Evolutionary conservation across 2,329 filamentous ascomycete genomes (phyloP).

Genomic region (Rasamsonia emersonii): DNA sequence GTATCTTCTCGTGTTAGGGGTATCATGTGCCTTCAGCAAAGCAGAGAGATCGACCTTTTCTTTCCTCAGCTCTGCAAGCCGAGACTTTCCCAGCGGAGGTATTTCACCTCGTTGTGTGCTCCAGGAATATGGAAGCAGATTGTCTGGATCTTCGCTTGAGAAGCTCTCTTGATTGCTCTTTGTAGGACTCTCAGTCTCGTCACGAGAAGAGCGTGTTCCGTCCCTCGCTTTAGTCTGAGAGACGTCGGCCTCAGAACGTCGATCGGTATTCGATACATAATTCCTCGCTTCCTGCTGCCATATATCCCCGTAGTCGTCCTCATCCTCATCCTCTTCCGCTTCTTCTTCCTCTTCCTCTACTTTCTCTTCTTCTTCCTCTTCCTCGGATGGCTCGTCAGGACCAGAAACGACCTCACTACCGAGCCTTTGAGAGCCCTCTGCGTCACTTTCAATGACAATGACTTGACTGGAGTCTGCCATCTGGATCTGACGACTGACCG

Average conservation of each 20-base stretch:
- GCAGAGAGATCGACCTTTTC: slow-evolving; percentile 27
- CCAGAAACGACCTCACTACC: too few relatives aligned
- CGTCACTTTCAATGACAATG: slow-evolving; percentile 37
- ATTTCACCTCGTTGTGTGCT: slow-evolving; percentile 18
- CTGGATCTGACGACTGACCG: slow-evolving; percentile 35
- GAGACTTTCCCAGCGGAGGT: slow-evolving; percentile 22
- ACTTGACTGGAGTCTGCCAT: slow-evolving; percentile 34
- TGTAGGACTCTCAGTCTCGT: slow-evolving; percentile 24
- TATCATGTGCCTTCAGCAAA: slow-evolving; percentile 23
- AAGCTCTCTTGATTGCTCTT: slow-evolving; percentile 19
- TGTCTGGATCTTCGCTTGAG: slow-evolving; percentile 13
- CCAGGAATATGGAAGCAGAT: slow-evolving; percentile 23
- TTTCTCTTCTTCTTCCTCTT: slow-evolving; percentile 7
- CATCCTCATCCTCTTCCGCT: slow-evolving; percentile 14
- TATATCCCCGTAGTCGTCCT: slow-evolving; percentile 37
- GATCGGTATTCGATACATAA: slow-evolving; percentile 23
- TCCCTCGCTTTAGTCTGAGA: slow-evolving; percentile 14
- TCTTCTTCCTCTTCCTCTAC: slow-evolving; percentile 6
- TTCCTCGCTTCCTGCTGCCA: slow-evolving; percentile 40
- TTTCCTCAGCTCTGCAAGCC: slow-evolving; percentile 24
- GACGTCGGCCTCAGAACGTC: slow-evolving; percentile 13
- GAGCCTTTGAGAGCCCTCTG: slow-evolving; percentile 9
- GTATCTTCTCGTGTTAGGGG: slow-evolving; percentile 29
- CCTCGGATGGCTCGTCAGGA: too few relatives aligned
- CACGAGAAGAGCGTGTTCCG: slow-evolving; percentile 11